Base-by-base conservation (phyloP, 2,329 filamentous ascomycete species). In the Sordariomycetes sp. region DNA sequence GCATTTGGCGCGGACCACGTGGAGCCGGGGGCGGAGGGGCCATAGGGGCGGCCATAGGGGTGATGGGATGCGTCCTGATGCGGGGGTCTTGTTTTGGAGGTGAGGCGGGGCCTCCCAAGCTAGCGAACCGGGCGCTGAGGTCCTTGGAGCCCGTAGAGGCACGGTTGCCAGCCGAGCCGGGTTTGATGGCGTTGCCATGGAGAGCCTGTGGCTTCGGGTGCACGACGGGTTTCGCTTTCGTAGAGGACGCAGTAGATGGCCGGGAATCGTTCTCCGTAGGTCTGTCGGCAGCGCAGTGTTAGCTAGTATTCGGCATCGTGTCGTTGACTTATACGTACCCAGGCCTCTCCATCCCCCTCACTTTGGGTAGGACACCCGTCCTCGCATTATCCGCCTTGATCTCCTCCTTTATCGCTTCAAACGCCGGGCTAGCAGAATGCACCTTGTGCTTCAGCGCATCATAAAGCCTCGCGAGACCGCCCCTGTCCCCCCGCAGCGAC, bases 171-270 rank as follows among this genome's bases (percentile, higher is more conserved):
- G 51, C 22, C 42, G 17, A 28, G 45, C 35, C 22, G 28, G 28
- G 39, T 20, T 24, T 39, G 15, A 57, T 45, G 10, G 77, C 73
- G 50, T 84, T 82, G 1, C 85, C 84, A 62, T 85, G 82, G 2
- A 89, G 72, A 4, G 78, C 77, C 56, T 82, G 75, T 0, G 87
- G 87, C 62, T 90, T 90, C 2, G 86, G 85, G 25, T 84, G 81
- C 10, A 86, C 70, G 4, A 65, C 61, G 2, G 77, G 77, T 60
- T 74, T 80, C 32, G 66, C 58, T 63, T 70, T 73, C 56, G 61
- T 55, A 60, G 64, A 50, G 60, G 64, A 59, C 48, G 61, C 59
- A 62, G 63, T 62, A 53, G 45, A 20, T 24, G 45, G 45, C 10
- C 45, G 45, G n/a, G 20, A 2, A 13, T 22, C 22, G 45, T 8